A percentile compares a stretch with the other conserved stretches of the same genome.
Evolutionary conservation across 2,329 filamentous ascomycete species (phyloP).

Genomic region (Venturiaceae sp.): DNA sequence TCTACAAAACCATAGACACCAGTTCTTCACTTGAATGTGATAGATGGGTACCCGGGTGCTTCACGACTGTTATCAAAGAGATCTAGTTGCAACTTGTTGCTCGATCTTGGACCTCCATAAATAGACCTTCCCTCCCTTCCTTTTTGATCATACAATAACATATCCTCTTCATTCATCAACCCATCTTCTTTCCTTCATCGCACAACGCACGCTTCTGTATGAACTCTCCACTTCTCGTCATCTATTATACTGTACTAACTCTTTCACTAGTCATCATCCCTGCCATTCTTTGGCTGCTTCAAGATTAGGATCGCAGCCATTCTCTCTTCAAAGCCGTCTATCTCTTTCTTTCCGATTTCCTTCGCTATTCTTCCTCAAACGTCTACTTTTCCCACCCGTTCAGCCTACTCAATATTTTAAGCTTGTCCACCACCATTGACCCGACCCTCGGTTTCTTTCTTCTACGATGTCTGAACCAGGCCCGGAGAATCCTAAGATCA

Average conservation of each 20-base stretch:
- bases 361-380: no score
- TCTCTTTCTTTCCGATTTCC: no score
- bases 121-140: background rate
- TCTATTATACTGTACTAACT: background rate
- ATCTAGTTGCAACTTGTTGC: background rate
- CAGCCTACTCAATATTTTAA: no score
- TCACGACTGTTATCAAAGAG: no score
- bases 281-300: background rate
- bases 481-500: background rate
- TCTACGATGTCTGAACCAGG: background rate
- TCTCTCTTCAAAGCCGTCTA: background rate
- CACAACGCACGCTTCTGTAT: background rate
- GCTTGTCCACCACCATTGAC: background rate
- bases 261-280: background rate
- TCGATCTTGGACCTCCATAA: background rate
- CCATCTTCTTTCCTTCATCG: background rate
- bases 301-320: background rate
- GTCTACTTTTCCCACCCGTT: no score
- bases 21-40: background rate
- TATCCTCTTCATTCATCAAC: background rate
- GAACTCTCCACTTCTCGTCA: background rate
- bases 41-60: background rate
- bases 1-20: background rate
- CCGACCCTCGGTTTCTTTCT: background rate
- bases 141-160: background rate